phyloP scores from a whole-genome alignment of 2,329 filamentous ascomycete genomes.

The Epichloe coenophiala region DNA sequence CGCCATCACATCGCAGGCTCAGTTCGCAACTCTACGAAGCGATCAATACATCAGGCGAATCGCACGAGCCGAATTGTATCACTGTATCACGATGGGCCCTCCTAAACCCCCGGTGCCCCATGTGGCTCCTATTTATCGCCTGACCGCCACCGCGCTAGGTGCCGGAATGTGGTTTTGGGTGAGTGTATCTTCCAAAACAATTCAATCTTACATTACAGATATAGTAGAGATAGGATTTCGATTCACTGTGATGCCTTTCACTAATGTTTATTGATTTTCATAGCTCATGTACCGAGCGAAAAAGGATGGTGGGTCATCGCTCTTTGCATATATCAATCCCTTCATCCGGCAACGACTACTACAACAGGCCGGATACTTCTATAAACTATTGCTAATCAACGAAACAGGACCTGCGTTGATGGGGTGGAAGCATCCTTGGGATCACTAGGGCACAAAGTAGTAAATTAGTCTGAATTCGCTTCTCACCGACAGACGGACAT shows the following conservation, averaged over 20 bases:
- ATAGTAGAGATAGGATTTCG: too few relatives aligned
- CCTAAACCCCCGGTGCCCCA: conserved; percentile 31
- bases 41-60: not conserved
- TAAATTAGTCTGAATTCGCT: not conserved
- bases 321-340: not conserved
- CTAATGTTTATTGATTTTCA: not conserved
- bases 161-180: conserved; percentile 99
- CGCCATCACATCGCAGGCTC: not conserved
- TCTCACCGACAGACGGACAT: not conserved
- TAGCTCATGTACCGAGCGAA: conserved; percentile 93
- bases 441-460: conserved; percentile 49
- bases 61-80: not conserved
- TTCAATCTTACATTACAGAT: not conserved
- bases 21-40: not conserved
- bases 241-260: not conserved
- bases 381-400: not conserved
- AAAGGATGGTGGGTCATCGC: conserved; percentile 58
- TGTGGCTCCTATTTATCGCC: conserved; percentile 57
- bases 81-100: conserved; percentile 15
- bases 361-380: not conserved
- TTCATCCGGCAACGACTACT: not conserved
- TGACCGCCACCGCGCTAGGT: conserved; percentile 73
- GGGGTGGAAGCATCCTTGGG: conserved; percentile 94
- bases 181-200: conserved; percentile 24
- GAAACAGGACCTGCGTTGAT: conserved; percentile 56